Conservation (phyloP, 164 flowering plant genomes). For the Vitis labrusca region DNA sequence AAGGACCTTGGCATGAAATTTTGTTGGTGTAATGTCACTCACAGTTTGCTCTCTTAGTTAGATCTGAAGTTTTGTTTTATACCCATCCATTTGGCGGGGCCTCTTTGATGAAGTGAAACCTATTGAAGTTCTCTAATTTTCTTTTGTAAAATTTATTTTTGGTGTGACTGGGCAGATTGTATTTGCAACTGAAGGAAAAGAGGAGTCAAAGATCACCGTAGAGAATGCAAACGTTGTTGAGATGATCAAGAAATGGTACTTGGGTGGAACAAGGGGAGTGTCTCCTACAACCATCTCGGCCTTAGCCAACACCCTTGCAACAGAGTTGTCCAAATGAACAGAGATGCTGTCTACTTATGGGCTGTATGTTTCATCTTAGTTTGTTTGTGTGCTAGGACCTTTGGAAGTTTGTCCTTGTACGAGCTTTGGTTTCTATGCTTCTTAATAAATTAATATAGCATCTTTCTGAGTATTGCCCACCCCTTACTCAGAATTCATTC, state of each 20-base stretch:
- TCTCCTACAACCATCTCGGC: slow-evolving; percentile 70
- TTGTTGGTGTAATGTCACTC: too few relatives aligned
- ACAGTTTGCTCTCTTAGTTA: too few relatives aligned
- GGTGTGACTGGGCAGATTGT: slow-evolving; percentile 45
- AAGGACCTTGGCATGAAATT: too few relatives aligned
- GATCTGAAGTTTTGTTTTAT: too few relatives aligned
- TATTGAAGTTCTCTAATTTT: too few relatives aligned
- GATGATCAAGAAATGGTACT: slow-evolving; percentile 86
- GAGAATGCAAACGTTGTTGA: slow-evolving; percentile 81
- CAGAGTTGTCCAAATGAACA: slow-evolving; percentile 41
- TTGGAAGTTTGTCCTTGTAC: neutral
- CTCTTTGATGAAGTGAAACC: too few relatives aligned
- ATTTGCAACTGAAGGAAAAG: slow-evolving; percentile 63
- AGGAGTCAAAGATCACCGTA: slow-evolving; percentile 57
- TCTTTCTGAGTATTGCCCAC: too few relatives aligned
- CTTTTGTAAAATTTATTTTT: neutral
- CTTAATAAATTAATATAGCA: too few relatives aligned
- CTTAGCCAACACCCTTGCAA: slow-evolving; percentile 56
- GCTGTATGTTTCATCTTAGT: neutral
- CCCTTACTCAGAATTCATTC: too few relatives aligned
- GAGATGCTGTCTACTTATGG: neutral
- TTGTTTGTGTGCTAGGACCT: neutral
- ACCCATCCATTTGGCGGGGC: too few relatives aligned
- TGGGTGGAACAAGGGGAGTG: slow-evolving; percentile 80
- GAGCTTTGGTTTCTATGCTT: neutral